A percentile compares a stretch with the other conserved stretches of the same genome.
Evolutionary conservation across 2,329 filamentous ascomycete species (phyloP).

Genomic region (Venturia aucupariae): DNA sequence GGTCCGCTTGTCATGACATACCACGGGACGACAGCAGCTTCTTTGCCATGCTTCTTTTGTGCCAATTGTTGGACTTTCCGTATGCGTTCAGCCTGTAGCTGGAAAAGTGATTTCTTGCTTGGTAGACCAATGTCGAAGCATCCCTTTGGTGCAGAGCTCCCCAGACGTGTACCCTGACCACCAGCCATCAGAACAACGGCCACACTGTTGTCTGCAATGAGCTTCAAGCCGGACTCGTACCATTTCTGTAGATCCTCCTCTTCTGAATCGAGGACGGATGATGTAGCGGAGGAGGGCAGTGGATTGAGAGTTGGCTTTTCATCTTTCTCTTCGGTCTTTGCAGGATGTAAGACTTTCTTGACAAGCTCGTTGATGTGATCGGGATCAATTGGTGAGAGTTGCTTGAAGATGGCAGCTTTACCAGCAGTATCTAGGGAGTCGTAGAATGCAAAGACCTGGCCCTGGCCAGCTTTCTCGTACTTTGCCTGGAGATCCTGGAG

Average conservation of each 20-base stretch:
- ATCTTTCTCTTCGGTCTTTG: conserved; percentile 47
- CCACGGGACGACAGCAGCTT: conserved; percentile 68
- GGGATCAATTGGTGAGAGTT: conserved; percentile 75
- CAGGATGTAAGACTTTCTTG: conserved; percentile 70
- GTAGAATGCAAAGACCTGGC: conserved; percentile 80
- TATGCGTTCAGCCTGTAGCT: conserved; percentile 94
- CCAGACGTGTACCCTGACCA: conserved; percentile 88
- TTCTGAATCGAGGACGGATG: conserved; percentile 85
- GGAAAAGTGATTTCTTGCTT: conserved; percentile 89
- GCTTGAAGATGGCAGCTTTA: conserved; percentile 69
- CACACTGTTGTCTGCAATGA: conserved; percentile 60
- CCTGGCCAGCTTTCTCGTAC: conserved; percentile 66
- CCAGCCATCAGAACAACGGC: conserved; percentile 94
- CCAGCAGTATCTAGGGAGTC: conserved; percentile 65
- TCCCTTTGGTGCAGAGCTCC: conserved; percentile 91
- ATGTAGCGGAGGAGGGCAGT: conserved; percentile 74
- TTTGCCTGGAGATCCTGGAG: conserved; percentile 59
- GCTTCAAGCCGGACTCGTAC: conserved; percentile 62
- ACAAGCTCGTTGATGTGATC: conserved; percentile 80
- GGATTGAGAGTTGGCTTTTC: conserved; percentile 61
- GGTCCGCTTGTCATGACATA: conserved; percentile 99
- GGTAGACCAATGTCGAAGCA: conserved; percentile 95
- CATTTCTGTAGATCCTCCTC: conserved; percentile 69
- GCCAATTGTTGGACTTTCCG: conserved; percentile 76
- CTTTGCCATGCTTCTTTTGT: conserved; percentile 54